Evolutionary conservation across 1,284 basidiomycete species (phyloP).

Genomic region (Cystobasidium pallidum): DNA sequence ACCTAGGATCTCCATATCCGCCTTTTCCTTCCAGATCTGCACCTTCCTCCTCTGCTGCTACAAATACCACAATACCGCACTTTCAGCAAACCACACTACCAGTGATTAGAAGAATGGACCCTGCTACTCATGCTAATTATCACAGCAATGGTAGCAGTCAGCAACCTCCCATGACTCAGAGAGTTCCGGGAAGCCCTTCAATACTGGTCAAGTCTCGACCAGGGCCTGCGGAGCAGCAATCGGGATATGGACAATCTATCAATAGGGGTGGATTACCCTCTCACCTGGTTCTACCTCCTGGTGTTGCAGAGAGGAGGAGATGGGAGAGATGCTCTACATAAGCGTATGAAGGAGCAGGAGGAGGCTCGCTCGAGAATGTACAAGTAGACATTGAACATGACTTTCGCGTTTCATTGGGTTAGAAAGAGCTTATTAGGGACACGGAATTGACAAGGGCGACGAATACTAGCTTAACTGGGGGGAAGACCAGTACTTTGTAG

Average conservation of each 20-base stretch:
- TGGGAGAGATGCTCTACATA: conserved; percentile 43
- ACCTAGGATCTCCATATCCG: conserved; percentile 8
- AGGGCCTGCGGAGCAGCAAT: conserved; percentile 25
- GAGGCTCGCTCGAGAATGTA: neutral
- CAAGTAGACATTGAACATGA: neutral
- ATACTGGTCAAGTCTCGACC: conserved; percentile 27
- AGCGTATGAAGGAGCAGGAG: neutral
- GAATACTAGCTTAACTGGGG: neutral
- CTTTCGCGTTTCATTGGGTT: conserved; percentile 4
- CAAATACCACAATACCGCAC: neutral
- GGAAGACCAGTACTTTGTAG: conserved; percentile 13
- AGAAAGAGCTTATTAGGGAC: neutral
- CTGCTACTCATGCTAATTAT: conserved; percentile 1
- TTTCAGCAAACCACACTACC: conserved; percentile 27
- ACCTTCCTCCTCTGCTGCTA: neutral
- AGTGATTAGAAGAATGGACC: neutral
- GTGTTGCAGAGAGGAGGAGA: conserved; percentile 31
- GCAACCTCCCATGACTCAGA: conserved; percentile 11
- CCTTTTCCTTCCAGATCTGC: conserved; percentile 3
- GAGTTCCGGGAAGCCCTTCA: neutral
- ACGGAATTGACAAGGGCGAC: neutral
- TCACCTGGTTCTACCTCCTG: conserved; percentile 10
- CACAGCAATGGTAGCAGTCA: neutral
- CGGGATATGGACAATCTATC: conserved; percentile 6
- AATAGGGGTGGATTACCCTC: conserved; percentile 22